phyloP scores from a whole-genome alignment of 2,329 filamentous ascomycete genomes.

The Alternaria infectoria region DNA sequence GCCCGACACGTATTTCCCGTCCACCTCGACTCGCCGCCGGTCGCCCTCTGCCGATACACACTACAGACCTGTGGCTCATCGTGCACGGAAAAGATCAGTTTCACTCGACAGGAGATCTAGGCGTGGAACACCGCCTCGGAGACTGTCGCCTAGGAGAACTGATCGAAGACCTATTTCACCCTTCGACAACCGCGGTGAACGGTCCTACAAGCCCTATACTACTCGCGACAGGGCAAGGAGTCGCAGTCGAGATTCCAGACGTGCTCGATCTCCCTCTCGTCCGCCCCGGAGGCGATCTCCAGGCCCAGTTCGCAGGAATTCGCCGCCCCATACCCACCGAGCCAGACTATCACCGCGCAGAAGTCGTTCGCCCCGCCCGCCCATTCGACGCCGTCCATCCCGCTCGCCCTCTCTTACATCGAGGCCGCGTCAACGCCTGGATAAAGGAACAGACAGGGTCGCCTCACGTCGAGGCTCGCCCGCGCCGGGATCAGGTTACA shows the following conservation, averaged over 20 bases:
- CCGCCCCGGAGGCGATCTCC: constrained; percentile 39
- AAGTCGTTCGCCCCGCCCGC: constrained; percentile 33
- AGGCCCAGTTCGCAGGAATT: constrained; percentile 29
- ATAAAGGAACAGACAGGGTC: constrained; percentile 26
- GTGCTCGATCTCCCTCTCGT: constrained; percentile 42
- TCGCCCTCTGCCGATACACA: constrained; percentile 51
- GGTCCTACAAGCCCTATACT: constrained; percentile 21
- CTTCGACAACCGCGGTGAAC: constrained; percentile 29
- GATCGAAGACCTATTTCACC: constrained; percentile 33
- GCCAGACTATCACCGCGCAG: constrained; percentile 26
- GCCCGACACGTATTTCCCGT: constrained; percentile 46
- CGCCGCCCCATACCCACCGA: constrained; percentile 29
- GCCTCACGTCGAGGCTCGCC: constrained; percentile 37
- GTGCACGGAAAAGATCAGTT: constrained; percentile 40
- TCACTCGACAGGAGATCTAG: constrained; percentile 40
- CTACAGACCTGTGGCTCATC: constrained; percentile 40
- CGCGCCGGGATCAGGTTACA: constrained; percentile 34
- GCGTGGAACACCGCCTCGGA: constrained; percentile 36
- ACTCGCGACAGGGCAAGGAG: constrained; percentile 30
- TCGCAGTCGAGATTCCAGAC: constrained; percentile 34
- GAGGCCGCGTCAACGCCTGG: constrained; percentile 19
- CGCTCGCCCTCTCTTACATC: constrained; percentile 34
- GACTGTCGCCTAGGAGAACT: constrained; percentile 39
- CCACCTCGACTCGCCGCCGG: constrained; percentile 43
- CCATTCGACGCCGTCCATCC: constrained; percentile 34